phyloP scores from a whole-genome alignment of 345 rosid genomes.

The Balakata baccata region DNA sequence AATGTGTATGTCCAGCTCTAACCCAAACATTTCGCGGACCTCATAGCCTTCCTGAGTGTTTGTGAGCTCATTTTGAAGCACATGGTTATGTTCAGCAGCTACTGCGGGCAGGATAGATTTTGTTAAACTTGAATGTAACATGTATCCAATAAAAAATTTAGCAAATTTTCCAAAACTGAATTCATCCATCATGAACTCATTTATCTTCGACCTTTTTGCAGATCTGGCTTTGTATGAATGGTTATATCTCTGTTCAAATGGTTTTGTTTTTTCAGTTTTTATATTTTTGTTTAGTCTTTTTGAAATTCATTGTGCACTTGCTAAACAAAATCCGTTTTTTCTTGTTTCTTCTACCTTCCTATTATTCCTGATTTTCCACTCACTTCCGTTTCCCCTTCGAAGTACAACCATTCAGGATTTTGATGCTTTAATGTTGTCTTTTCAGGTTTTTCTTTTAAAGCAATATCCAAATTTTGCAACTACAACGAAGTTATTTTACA shows the following conservation, averaged over 20 bases:
- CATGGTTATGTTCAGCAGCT: background rate
- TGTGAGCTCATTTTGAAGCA: background rate
- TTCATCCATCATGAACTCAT: background rate
- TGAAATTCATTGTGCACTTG: no score
- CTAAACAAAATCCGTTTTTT: no score
- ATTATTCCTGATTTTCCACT: no score
- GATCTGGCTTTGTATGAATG: background rate
- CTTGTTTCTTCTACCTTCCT: no score
- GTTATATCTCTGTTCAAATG: background rate
- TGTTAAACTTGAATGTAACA: background rate
- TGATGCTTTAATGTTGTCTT: no score
- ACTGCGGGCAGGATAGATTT: background rate
- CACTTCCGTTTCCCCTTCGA: no score
- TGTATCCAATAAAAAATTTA: background rate
- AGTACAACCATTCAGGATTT: no score
- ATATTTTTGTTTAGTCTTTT: no score
- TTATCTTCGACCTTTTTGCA: background rate
- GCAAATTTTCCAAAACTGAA: background rate
- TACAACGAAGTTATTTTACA: no score
- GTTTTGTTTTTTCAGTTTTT: no score
- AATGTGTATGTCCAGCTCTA: constrained; percentile 24
- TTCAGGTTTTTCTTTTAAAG: no score
- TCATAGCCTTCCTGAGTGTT: background rate
- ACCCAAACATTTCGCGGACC: constrained; percentile 7
- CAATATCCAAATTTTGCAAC: no score